Evolutionary conservation across 2,329 filamentous ascomycete species (phyloP).

Genomic region (Alternaria triticimaculans): DNA sequence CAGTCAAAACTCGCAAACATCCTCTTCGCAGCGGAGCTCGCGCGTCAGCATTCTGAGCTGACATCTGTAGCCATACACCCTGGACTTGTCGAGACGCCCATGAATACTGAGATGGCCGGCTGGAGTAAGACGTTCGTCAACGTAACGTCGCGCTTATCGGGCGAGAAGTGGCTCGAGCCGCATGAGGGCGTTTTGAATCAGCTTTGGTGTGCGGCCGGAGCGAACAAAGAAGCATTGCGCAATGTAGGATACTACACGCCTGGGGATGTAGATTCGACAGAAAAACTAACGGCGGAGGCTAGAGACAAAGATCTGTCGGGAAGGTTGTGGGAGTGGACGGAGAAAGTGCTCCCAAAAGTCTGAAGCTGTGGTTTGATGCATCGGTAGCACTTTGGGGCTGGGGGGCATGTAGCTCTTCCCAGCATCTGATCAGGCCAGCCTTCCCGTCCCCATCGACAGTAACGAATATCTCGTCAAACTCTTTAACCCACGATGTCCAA

Average conservation of each 20-base stretch:
- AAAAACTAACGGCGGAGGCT: slow-evolving; percentile 13
- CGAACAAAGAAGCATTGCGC: slow-evolving; percentile 36
- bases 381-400: not conserved
- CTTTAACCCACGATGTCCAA: fast-evolving
- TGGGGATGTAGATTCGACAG: slow-evolving; percentile 19
- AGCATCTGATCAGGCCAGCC: not conserved
- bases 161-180: not conserved
- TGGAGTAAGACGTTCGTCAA: slow-evolving; percentile 20
- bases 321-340: slow-evolving; percentile 29
- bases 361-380: not conserved
- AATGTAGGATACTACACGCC: slow-evolving; percentile 50
- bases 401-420: not conserved
- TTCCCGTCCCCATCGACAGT: not conserved
- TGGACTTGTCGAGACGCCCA: slow-evolving; percentile 55
- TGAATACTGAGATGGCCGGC: slow-evolving; percentile 35
- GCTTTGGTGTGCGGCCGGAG: slow-evolving; percentile 45
- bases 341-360: slow-evolving; percentile 9
- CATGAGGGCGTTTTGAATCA: slow-evolving; percentile 44
- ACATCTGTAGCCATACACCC: slow-evolving; percentile 56
- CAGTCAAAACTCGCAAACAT: slow-evolving; percentile 59
- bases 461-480: not conserved
- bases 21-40: slow-evolving; percentile 53
- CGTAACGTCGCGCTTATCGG: slow-evolving; percentile 3
- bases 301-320: slow-evolving; percentile 16
- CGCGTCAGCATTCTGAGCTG: slow-evolving; percentile 53